Evolutionary conservation across 164 flowering plant species (phyloP).

Genomic region (Tetrastigma voinierianum): DNA sequence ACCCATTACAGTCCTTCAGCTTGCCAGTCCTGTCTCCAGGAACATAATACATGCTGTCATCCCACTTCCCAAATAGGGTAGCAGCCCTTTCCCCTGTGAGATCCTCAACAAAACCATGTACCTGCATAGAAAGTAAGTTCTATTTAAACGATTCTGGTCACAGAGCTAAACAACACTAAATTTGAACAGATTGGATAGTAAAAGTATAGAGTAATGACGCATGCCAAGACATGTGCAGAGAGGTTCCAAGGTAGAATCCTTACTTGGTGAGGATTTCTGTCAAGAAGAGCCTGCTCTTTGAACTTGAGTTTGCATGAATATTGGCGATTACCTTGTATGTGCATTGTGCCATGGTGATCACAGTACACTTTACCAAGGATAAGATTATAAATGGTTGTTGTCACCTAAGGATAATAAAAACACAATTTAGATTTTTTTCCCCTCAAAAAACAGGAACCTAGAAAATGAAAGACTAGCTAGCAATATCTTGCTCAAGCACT

Average conservation of each 20-base stretch:
- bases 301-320: conserved; percentile 84
- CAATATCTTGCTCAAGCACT: neutral
- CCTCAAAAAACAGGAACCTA: neutral
- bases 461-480: neutral
- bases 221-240: neutral
- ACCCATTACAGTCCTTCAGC: conserved; percentile 34
- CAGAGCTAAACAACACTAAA: neutral
- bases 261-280: conserved; percentile 90
- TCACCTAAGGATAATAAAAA: conserved; percentile 48
- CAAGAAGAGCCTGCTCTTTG: conserved; percentile 84
- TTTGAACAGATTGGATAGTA: neutral
- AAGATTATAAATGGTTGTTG: conserved; percentile 79
- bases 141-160: neutral
- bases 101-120: conserved; percentile 85
- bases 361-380: conserved; percentile 88
- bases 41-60: conserved; percentile 71
- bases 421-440: conserved; percentile 1
- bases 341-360: conserved; percentile 90
- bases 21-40: conserved; percentile 46
- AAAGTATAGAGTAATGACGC: neutral
- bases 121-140: conserved; percentile 37
- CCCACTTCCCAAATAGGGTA: conserved; percentile 83
- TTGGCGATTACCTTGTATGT: conserved; percentile 69
- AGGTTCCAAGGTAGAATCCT: conserved; percentile 7
- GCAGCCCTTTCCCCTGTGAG: conserved; percentile 55